Evolutionary conservation across 805 yeast genomes (phyloP), one percentile per base, ranked within the genome.

Genomic region (Maudiozyma pseudohumilis): DNA sequence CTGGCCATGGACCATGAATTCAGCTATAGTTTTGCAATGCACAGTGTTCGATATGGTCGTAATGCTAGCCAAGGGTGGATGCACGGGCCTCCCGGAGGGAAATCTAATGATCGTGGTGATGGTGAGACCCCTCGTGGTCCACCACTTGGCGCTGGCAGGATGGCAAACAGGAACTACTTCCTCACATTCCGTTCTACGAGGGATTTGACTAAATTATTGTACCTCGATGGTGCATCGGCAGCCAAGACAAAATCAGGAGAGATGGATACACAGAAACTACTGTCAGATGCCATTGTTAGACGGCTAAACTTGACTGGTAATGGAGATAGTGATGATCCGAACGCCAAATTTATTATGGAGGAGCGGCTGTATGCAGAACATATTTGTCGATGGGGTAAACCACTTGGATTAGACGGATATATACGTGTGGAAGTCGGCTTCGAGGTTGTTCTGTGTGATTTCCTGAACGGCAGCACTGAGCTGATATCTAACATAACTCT

Each of bases 191-290:
- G 63, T 41, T 70, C 68, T 8, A 57, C 55, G 3, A 61, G 59
- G 41, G 76, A 80, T 3, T 52, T 77, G 36, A 64, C 63, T 43
- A 69, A 64, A 44, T 49, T 77, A 22, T 59, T 77, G 5, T 65
- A 68, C 35, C 50, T 77, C n/a, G 82, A 77, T 43, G 84, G 84
- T 5, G 80, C 82, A 0, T 74, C 80, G 21, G 84, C 81, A n/a
- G 74, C 81, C 0, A 77, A 76, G 50, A 58, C 68, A 0, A 28
- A 38, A 1, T 64, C 74, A 1, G 82, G 82, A 4, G 77, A 72
- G 48, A 75, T 75, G 81, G 84, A 77, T 49, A 66, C 74, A 1
- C 78, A 74, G 46, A 54, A 54, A 32, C 39, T 73, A 34, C 47
- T 69, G 3, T 60, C 75, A 16, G 51, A 65, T 28, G 44, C 52